phyloP scores from a whole-genome alignment of 192 early-diverging fungal species.

The Coemansia reversa region DNA sequence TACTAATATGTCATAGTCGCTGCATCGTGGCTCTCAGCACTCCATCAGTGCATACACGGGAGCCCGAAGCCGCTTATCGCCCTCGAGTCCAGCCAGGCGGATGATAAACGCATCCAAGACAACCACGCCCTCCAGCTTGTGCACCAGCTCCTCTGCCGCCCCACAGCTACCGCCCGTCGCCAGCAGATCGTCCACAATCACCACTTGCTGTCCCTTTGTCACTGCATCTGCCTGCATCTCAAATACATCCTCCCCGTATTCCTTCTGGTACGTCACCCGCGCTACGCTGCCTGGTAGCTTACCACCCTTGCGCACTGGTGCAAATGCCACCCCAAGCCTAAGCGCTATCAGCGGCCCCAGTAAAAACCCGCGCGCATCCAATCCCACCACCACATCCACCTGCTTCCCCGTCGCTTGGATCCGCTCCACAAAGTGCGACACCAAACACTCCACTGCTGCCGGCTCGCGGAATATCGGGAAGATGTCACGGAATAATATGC shows the following conservation, averaged over 20 bases:
- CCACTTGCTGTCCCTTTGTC: constrained; percentile 77
- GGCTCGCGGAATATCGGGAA: constrained; percentile 97
- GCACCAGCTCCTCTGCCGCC: constrained; percentile 82
- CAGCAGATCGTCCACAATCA: constrained; percentile 96
- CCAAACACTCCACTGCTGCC: constrained; percentile 84
- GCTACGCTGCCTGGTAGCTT: constrained; percentile 86
- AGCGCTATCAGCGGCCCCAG: constrained; percentile 90
- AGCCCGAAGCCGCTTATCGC: constrained; percentile 72
- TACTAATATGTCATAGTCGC: not conserved
- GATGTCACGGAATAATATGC: constrained; percentile 97
- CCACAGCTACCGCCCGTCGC: constrained; percentile 86
- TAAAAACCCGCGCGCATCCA: constrained; percentile 97
- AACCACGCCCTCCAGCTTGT: constrained; percentile 67
- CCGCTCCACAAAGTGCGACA: constrained; percentile 84
- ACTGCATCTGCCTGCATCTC: constrained; percentile 86
- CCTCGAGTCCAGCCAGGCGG: constrained; percentile 84
- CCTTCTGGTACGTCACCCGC: constrained; percentile 80
- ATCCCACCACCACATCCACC: constrained; percentile 89
- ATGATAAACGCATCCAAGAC: constrained; percentile 91
- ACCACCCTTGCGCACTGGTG: constrained; percentile 92
- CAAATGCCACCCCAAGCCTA: constrained; percentile 87
- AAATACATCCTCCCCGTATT: constrained; percentile 95
- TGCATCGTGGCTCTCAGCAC: constrained; percentile 13
- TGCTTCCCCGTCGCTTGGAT: constrained; percentile 64
- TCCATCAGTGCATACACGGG: constrained; percentile 88